Percentiles rank a stretch among this genome's conserved stretches.
These are phyloP conservation scores for Thelephora terrestris DNA, from an alignment of 1,284 basidiomycete genomes.

Conservation along the genomic window DNA sequence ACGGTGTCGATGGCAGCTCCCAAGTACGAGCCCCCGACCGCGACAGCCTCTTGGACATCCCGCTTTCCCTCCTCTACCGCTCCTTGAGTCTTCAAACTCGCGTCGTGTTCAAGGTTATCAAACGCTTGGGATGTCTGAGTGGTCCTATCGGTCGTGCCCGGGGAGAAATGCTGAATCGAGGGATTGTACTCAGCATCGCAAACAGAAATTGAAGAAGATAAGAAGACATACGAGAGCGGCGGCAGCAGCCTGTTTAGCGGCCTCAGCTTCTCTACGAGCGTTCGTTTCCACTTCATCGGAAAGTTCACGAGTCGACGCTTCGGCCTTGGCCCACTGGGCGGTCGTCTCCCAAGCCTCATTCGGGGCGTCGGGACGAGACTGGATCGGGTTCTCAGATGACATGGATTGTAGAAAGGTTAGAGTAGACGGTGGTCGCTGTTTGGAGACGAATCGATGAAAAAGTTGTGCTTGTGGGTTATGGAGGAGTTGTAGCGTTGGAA, in stretches of 20 bases:
- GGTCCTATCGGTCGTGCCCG: constrained; percentile 30
- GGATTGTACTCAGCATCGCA: not conserved
- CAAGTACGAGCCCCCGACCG: constrained; percentile 34
- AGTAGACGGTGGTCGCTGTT: constrained; percentile 1
- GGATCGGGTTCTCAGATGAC: constrained; percentile 1
- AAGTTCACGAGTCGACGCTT: constrained; percentile 32
- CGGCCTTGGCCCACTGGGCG: constrained; percentile 36
- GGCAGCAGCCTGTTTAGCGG: constrained; percentile 35
- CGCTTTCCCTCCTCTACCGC: constrained; percentile 46
- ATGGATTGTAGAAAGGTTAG: not conserved
- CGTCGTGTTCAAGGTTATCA: constrained; percentile 32
- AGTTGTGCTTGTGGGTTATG: not conserved
- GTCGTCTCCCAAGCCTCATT: constrained; percentile 28
- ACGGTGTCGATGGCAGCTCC: constrained; percentile 29
- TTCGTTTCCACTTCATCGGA: constrained; percentile 33
- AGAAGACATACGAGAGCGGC: constrained; percentile 32
- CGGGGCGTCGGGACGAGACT: not conserved
- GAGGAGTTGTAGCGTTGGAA: not conserved
- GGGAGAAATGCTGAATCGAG: not conserved
- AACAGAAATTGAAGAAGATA: not conserved
- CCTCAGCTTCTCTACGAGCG: constrained; percentile 34
- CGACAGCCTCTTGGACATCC: constrained; percentile 36
- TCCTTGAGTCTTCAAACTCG: constrained; percentile 32
- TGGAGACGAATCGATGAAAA: not conserved
- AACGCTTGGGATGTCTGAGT: constrained; percentile 34